Evolutionary conservation across 176 grass and related monocot genomes (phyloP).

Genomic region (bread wheat (Triticum aestivum)): IWGSC_CS_RefSeq_v2.1 NC_057804.1:81053631-81054130

Average conservation of each 20-base stretch:
- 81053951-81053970: constrained; percentile 85
- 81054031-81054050: constrained; percentile 84
- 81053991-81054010: constrained; percentile 95
- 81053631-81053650: background rate
- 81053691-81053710: background rate
- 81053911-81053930: constrained; percentile 3
- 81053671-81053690: background rate
- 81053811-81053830: background rate
- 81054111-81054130: background rate
- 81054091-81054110: constrained; percentile 96
- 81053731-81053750: background rate
- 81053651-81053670: background rate
- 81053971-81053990: constrained; percentile 91
- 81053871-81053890: background rate
- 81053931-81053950: constrained; percentile 77
- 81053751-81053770: background rate
- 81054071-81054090: constrained; percentile 97
- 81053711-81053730: background rate
- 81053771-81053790: background rate
- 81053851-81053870: background rate
- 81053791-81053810: background rate
- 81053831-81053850: background rate
- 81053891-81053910: background rate
- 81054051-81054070: constrained; percentile 87
- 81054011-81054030: constrained; percentile 94